Evolutionary conservation across 371 early-diverging fungal genomes (phyloP).

Genomic region (Lichtheimia ornata): DNA sequence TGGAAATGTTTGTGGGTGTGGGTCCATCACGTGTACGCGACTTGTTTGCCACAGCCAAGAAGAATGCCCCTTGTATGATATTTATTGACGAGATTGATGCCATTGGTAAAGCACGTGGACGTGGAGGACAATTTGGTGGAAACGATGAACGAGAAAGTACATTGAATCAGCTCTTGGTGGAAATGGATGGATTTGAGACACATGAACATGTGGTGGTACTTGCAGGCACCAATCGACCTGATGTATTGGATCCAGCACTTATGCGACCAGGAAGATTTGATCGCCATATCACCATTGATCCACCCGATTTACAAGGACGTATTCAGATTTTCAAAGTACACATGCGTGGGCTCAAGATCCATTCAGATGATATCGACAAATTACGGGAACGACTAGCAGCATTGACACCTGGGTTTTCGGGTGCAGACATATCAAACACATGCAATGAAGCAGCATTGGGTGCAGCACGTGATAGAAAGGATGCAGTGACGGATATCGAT

Average conservation of each 20-base stretch:
- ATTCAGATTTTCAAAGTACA: conserved; percentile 97
- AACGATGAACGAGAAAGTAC: conserved; percentile 99
- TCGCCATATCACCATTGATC: conserved; percentile 95
- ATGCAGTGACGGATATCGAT: conserved; percentile 77
- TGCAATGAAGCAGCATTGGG: conserved; percentile 98
- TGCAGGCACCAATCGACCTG: conserved; percentile 93
- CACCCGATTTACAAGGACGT: conserved; percentile 94
- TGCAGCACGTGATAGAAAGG: conserved; percentile 81
- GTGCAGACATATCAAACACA: conserved; percentile 98
- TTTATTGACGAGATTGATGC: conserved; percentile 99
- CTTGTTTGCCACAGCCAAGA: conserved; percentile 95
- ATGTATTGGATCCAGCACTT: conserved; percentile 90
- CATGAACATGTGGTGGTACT: conserved; percentile 92
- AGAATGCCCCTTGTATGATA: conserved; percentile 97
- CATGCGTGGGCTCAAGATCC: conserved; percentile 87
- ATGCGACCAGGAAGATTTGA: conserved; percentile 98
- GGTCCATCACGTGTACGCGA: conserved; percentile 97
- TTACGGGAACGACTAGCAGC: conserved; percentile 76
- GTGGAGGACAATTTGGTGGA: conserved; percentile 87
- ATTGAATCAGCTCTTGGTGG: conserved; percentile 97
- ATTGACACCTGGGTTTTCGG: conserved; percentile 96
- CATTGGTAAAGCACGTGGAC: conserved; percentile 97
- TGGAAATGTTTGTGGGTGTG: conserved; percentile 99
- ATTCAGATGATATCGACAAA: conserved; percentile 74
- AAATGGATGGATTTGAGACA: conserved; percentile 97